Evolutionary conservation across 1,284 basidiomycete genomes (phyloP).

Genomic region (Fomitopsis palustris): DNA sequence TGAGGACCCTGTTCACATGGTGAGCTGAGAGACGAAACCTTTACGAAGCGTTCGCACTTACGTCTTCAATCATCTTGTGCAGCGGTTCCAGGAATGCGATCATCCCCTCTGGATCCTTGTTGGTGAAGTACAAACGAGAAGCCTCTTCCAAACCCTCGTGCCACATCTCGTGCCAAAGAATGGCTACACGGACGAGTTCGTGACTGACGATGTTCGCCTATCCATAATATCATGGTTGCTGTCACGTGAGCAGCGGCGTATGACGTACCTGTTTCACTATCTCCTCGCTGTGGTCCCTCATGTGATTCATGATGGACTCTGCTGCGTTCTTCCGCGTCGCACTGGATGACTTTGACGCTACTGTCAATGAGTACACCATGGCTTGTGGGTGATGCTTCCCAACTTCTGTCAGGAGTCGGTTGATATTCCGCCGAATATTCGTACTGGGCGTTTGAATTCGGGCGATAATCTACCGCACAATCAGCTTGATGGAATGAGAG

Average conservation of each 20-base stretch:
- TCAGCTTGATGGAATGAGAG: background rate
- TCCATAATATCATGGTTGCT: background rate
- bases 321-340: slow-evolving; percentile 82
- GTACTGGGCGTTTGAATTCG: slow-evolving; percentile 93
- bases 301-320: slow-evolving; percentile 86
- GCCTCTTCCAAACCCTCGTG: slow-evolving; percentile 99
- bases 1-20: slow-evolving; percentile 69
- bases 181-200: slow-evolving; percentile 96
- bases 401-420: slow-evolving; percentile 87
- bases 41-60: slow-evolving; percentile 35
- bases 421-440: slow-evolving; percentile 89
- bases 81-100: slow-evolving; percentile 92
- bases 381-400: slow-evolving; percentile 98
- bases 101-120: slow-evolving; percentile 99
- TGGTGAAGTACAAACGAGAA: slow-evolving; percentile 95
- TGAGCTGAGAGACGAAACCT: background rate
- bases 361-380: slow-evolving; percentile 96
- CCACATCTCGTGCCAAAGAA: slow-evolving; percentile 99
- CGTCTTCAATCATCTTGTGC: slow-evolving; percentile 90
- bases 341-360: slow-evolving; percentile 96
- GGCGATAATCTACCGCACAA: slow-evolving; percentile 82
- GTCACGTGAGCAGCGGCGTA: background rate
- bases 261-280: slow-evolving; percentile 82
- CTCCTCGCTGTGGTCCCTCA: slow-evolving; percentile 87
- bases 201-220: slow-evolving; percentile 89